Evolutionary conservation across 805 yeast species (phyloP), one percentile per base, ranked within the genome.

Genomic region (Cyberlindnera veronae): DNA sequence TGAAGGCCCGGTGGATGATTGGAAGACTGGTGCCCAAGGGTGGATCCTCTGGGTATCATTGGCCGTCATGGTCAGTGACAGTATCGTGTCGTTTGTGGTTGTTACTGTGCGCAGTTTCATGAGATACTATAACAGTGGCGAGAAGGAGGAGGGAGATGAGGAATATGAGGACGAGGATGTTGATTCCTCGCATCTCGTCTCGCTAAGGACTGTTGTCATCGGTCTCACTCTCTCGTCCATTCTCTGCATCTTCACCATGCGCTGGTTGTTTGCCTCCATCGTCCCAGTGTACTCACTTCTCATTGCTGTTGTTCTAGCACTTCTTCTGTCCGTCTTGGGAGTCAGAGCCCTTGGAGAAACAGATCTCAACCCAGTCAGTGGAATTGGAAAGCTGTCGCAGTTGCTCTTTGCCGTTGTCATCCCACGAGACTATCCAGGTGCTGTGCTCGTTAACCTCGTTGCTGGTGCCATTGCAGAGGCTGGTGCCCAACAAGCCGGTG

Each of bases 401-500:
- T 68, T 91, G 35, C 62, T 93, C 3, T 88, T 93, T 62, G 96
- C 97, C 0, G 57, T 88, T 11, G 70, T 91, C 6, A 73, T 89
- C 19, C 96, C 96, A 0, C 68, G 70, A 23, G 61, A 68, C 32
- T 84, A 81, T 42, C 95, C 95, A 1, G 89, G 95, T 2, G 77
- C 88, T 10, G 87, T 93, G 5, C 65, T 91, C 29, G 79, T 88
- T 32, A 93, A 91, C 57, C 67, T 91, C 35, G 84, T 91, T 2
- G 96, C 97, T 4, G 99, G 99, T 14, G 99, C 96, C 12, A 81
- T 91, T 30, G 95, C 98, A 2, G 99, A 91, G 65, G 97, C 98
- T 0, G 98, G 98, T 8, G 96, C 99, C 3, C 98, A 93, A 65
- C 99, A 91, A 64, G 97, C 98, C 2, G 98, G 99, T 22, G 99